Percentiles rank a stretch among this genome's conserved stretches.
Conservation (phyloP, 257 asterid species). For the Penstemon eatonii region DNA sequence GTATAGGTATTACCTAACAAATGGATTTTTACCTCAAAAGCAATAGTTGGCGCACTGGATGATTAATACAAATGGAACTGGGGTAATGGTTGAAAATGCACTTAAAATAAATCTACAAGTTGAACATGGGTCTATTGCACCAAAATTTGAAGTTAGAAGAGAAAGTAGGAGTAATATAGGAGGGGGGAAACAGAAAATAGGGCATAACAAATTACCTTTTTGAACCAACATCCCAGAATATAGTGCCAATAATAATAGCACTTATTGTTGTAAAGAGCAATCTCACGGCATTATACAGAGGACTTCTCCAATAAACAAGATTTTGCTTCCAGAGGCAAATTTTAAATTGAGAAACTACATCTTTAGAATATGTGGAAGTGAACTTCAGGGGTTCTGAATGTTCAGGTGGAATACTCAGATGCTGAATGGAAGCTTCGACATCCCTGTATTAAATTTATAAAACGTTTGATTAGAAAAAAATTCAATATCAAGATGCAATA, state of each 20-base stretch:
- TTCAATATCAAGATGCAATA: background rate
- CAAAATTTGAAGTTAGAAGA: too few species aligned
- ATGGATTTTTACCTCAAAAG: too few species aligned
- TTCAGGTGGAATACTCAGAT: conserved; percentile 55
- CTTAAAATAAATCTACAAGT: too few species aligned
- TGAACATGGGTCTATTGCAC: too few species aligned
- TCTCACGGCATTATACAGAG: conserved; percentile 74
- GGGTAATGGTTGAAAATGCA: too few species aligned
- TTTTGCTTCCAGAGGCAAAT: conserved; percentile 80
- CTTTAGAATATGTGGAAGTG: conserved; percentile 49
- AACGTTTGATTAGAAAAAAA: background rate
- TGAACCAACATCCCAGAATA: conserved; percentile 84
- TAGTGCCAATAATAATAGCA: conserved; percentile 70
- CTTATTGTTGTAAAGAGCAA: conserved; percentile 66
- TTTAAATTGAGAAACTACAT: conserved; percentile 54
- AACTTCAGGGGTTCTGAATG: conserved; percentile 65
- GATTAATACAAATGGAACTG: too few species aligned
- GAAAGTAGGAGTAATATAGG: too few species aligned
- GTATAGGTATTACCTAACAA: too few species aligned
- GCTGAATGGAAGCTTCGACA: conserved; percentile 68
- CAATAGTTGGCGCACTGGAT: too few species aligned
- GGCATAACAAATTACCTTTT: conserved; percentile 47
- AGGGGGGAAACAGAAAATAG: background rate
- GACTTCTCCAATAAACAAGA: conserved; percentile 85
- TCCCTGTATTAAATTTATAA: conserved; percentile 39